Conservation (phyloP, 2,329 filamentous ascomycete genomes). For the Aspergillus cejpii region DNA sequence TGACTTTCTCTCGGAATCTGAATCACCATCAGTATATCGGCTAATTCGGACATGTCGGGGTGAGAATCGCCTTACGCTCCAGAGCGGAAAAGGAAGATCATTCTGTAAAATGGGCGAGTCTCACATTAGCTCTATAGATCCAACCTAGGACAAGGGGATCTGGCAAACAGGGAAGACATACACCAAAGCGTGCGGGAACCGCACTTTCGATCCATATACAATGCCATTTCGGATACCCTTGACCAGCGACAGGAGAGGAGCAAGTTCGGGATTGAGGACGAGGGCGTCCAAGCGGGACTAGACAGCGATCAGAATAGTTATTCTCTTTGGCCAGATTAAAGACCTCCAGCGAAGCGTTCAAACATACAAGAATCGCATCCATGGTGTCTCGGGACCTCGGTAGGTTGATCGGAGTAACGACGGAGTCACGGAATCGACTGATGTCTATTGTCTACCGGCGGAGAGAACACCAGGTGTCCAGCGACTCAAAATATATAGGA, state of each 20-base stretch:
- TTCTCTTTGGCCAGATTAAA: conserved; percentile 2
- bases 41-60: not conserved
- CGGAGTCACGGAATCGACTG: conserved; percentile 10
- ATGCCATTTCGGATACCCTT: conserved; percentile 95
- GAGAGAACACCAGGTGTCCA: conserved; percentile 7
- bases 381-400: conserved; percentile 29
- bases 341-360: conserved; percentile 1
- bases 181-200: conserved; percentile 95
- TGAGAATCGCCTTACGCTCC: conserved; percentile 59
- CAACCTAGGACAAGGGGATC: not conserved
- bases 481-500: conserved; percentile 11
- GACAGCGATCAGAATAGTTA: conserved; percentile 4
- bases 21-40: conserved; percentile 10
- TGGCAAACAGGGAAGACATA: conserved; percentile 32
- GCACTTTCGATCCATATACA: conserved; percentile 94
- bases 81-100: conserved; percentile 94
- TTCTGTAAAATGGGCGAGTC: conserved; percentile 46
- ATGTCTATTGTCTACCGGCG: conserved; percentile 9
- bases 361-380: conserved; percentile 32
- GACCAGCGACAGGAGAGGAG: conserved; percentile 74
- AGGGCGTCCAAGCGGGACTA: conserved; percentile 68
- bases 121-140: conserved; percentile 15
- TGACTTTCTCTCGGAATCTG: conserved; percentile 66
- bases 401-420: conserved; percentile 13
- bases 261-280: conserved; percentile 74